Conservation (phyloP, 805 yeast genomes). For the Metschnikowia henanensis region DNA sequence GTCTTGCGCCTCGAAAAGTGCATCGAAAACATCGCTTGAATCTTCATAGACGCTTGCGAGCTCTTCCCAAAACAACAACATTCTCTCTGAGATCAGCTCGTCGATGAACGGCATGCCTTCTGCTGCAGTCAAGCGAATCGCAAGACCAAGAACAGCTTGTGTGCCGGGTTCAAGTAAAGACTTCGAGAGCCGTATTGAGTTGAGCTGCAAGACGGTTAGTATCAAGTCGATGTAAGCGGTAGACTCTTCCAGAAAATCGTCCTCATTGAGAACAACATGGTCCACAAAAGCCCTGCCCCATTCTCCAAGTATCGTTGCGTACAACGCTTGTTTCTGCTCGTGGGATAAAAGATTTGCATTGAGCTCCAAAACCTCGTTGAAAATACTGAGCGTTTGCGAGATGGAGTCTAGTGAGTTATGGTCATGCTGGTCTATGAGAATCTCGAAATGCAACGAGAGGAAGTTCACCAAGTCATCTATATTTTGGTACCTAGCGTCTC, state of each 20-base stretch:
- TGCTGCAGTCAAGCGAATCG: slow-evolving; percentile 54
- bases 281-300: slow-evolving; percentile 47
- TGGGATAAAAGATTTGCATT: slow-evolving; percentile 42
- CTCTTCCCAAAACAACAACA: slow-evolving; percentile 70
- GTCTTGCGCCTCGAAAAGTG: slow-evolving; percentile 16
- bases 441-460: slow-evolving; percentile 19
- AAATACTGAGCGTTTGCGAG: slow-evolving; percentile 23
- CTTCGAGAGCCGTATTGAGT: slow-evolving; percentile 42
- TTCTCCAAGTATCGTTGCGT: slow-evolving; percentile 38
- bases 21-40: slow-evolving; percentile 18
- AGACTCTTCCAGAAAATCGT: slow-evolving; percentile 33
- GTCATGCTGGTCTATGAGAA: not conserved
- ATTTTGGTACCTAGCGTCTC: slow-evolving; percentile 30
- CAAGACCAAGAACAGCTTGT: slow-evolving; percentile 45
- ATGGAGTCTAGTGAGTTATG: slow-evolving; percentile 21
- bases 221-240: slow-evolving; percentile 46
- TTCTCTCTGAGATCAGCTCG: slow-evolving; percentile 50
- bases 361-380: slow-evolving; percentile 47
- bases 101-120: slow-evolving; percentile 59
- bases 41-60: slow-evolving; percentile 51
- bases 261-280: slow-evolving; percentile 28
- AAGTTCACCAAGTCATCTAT: slow-evolving; percentile 14
- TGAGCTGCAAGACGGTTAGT: slow-evolving; percentile 47
- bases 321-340: slow-evolving; percentile 28
- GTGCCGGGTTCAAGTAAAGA: slow-evolving; percentile 35